Percentiles rank a stretch among this genome's conserved stretches.
Evolutionary conservation across 2,329 filamentous ascomycete genomes (phyloP).

Genomic region (Didymella lethalis): DNA sequence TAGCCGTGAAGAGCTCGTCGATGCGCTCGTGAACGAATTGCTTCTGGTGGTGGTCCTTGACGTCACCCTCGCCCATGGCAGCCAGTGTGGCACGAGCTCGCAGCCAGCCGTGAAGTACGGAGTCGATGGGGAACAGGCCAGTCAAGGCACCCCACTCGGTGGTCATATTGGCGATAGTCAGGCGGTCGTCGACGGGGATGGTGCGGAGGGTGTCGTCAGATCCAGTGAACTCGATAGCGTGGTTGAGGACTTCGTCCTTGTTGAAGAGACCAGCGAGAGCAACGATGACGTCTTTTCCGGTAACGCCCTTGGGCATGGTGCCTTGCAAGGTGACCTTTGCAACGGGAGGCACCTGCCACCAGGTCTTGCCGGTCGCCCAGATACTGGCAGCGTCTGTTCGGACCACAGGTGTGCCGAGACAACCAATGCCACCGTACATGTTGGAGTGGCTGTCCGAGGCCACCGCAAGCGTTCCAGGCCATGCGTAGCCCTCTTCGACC

Average conservation of each 20-base stretch:
- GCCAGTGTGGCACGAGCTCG: constrained; percentile 76
- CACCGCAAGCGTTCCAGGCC: constrained; percentile 84
- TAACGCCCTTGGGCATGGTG: constrained; percentile 77
- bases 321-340: constrained; percentile 82
- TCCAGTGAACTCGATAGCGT: constrained; percentile 87
- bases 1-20: constrained; percentile 69
- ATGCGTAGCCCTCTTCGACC: constrained; percentile 84
- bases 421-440: constrained; percentile 82
- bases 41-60: constrained; percentile 58
- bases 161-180: constrained; percentile 83
- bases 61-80: constrained; percentile 64
- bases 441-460: constrained; percentile 81
- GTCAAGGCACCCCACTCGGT: constrained; percentile 81
- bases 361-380: constrained; percentile 82
- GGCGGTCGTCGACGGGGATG: constrained; percentile 74
- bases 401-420: constrained; percentile 81
- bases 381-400: constrained; percentile 87
- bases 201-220: constrained; percentile 77
- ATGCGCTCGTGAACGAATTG: constrained; percentile 77
- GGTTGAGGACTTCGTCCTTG: constrained; percentile 87
- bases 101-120: constrained; percentile 74
- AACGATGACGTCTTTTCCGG: constrained; percentile 93
- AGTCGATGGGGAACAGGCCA: constrained; percentile 83
- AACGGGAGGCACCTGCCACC: constrained; percentile 89
- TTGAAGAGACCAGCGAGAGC: constrained; percentile 87